Base-by-base conservation (phyloP, 495 filamentous ascomycete genomes). In the Podospora didyma region DNA sequence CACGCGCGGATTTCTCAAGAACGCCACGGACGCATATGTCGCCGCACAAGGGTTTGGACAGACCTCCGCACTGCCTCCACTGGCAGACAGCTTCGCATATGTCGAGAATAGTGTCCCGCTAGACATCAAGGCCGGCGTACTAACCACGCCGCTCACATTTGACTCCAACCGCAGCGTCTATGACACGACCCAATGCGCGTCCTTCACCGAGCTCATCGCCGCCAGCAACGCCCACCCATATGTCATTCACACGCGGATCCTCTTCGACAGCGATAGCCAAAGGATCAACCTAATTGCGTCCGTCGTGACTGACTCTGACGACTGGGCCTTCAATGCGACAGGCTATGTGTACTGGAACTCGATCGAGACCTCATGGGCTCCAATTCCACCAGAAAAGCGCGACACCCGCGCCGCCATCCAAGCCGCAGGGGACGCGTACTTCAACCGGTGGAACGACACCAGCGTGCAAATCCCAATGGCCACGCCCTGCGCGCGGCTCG, bases 371-470 rank as follows among this genome's bases (percentile, higher is more conserved):
- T 31, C 26, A 9, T 79, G 73, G 75, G 66, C 60, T 10, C 45
- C 62, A 12, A 72, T 79, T 55, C 72, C 74, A 7, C 68, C 54
- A 21, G 66, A 49, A 16, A 54, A 62, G 46, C 61, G 65, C 0
- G 69, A 73, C 57, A 57, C 50, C 7, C 67, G 73, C 14, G 72
- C 64, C 0, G 65, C 62, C 2, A 73, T 77, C 58, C 58, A 75
- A 52, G 67, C 71, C 0, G 73, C 71, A 1, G 74, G 70, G 0
- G 75, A 78, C 46, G 69, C 72, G 2, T 78, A 78, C 39, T 57
- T 78, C 28, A 67, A 75, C 42, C 59, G 70, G 46, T 78, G 69
- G 61, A 62, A 62, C 49, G 57, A 73, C 26, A 59, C 51, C 47
- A 68, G 61, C 47, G 62, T 69, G 4, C 35, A 35, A 10, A 60